Percentiles rank a stretch among this genome's conserved stretches.
These are phyloP conservation scores for Aureobasidium mangrovei DNA, from an alignment of 2,329 filamentous ascomycete genomes.

Conservation along the genomic window DNA sequence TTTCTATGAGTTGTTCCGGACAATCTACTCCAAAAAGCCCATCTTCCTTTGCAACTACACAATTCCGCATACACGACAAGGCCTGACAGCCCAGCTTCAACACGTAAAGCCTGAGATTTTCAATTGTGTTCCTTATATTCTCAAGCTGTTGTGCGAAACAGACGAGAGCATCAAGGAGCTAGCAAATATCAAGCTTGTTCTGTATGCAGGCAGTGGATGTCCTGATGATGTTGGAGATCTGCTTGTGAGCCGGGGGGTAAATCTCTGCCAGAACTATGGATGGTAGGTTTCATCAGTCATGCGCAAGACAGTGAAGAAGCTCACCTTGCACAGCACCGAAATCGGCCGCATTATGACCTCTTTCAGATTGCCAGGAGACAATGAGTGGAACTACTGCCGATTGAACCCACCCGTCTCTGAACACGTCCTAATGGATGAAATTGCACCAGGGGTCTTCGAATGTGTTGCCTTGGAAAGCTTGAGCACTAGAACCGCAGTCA, in stretches of 20 bases:
- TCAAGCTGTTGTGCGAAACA: conserved; percentile 55
- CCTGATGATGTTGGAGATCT: conserved; percentile 28
- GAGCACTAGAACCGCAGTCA: conserved; percentile 32
- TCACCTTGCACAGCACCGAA: conserved; percentile 10
- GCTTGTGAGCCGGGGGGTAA: conserved; percentile 26
- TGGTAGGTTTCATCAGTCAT: conserved; percentile 22
- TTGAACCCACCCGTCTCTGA: conserved; percentile 28
- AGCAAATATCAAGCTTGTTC: conserved; percentile 22
- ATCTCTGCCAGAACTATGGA: conserved; percentile 28
- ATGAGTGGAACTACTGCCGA: conserved; percentile 51
- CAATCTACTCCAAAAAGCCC: conserved; percentile 42
- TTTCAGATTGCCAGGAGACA: conserved; percentile 44
- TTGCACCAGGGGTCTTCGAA: conserved; percentile 34
- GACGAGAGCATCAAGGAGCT: conserved; percentile 38
- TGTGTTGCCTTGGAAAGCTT: conserved; percentile 31
- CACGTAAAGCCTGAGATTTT: conserved; percentile 41
- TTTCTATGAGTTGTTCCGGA: conserved; percentile 46
- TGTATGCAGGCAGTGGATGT: conserved; percentile 27
- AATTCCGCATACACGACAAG: conserved; percentile 43
- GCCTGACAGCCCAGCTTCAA: conserved; percentile 24
- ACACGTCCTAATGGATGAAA: conserved; percentile 26
- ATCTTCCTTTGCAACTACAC: conserved; percentile 48
- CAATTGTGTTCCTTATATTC: conserved; percentile 53
- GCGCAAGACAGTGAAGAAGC: neutral
- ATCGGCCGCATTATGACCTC: conserved; percentile 46